Evolutionary conservation across 306 rosid genomes (phyloP).

Genomic region (Dryas drummondii): DNA sequence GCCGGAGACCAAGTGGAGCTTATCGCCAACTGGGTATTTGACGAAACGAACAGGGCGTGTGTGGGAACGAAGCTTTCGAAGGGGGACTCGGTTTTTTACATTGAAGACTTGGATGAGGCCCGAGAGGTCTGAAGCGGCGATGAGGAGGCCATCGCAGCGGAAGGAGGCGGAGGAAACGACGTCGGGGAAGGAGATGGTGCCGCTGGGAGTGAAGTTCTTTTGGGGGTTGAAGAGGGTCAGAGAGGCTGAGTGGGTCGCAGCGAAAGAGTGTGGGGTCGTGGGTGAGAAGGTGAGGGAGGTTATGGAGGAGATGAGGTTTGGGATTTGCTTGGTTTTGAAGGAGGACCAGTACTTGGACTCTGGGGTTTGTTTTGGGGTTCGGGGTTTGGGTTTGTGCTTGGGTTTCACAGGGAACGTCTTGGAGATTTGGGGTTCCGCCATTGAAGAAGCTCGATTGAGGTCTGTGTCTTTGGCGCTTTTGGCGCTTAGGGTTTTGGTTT

Average conservation of each 20-base stretch:
- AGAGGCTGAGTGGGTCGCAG: slow-evolving; percentile 67
- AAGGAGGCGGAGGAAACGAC: slow-evolving; percentile 68
- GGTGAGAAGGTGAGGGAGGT: slow-evolving; percentile 72
- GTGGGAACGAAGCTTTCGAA: slow-evolving; percentile 71
- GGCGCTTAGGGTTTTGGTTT: background rate
- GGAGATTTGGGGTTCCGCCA: slow-evolving; percentile 52
- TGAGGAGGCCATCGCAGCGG: slow-evolving; percentile 71
- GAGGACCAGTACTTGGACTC: slow-evolving; percentile 92
- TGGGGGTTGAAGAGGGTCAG: slow-evolving; percentile 53
- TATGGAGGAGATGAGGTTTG: slow-evolving; percentile 51
- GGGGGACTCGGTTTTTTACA: slow-evolving; percentile 50
- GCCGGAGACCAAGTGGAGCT: slow-evolving; percentile 82
- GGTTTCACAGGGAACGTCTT: slow-evolving; percentile 62
- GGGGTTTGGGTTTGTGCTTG: slow-evolving; percentile 63
- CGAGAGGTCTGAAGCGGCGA: slow-evolving; percentile 80
- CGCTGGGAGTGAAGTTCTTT: slow-evolving; percentile 44
- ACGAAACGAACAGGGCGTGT: slow-evolving; percentile 74
- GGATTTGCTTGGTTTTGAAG: slow-evolving; percentile 63
- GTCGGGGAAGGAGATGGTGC: slow-evolving; percentile 62
- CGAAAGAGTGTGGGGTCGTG: slow-evolving; percentile 46
- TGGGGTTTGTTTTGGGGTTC: slow-evolving; percentile 52
- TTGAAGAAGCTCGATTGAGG: slow-evolving; percentile 20
- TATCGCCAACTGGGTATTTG: slow-evolving; percentile 59
- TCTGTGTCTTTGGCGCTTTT: background rate
- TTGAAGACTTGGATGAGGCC: slow-evolving; percentile 78